These are phyloP conservation scores for Pelargonium myrrhifolium DNA, from an alignment of 441 rosid genomes.

Conservation along the genomic window DNA sequence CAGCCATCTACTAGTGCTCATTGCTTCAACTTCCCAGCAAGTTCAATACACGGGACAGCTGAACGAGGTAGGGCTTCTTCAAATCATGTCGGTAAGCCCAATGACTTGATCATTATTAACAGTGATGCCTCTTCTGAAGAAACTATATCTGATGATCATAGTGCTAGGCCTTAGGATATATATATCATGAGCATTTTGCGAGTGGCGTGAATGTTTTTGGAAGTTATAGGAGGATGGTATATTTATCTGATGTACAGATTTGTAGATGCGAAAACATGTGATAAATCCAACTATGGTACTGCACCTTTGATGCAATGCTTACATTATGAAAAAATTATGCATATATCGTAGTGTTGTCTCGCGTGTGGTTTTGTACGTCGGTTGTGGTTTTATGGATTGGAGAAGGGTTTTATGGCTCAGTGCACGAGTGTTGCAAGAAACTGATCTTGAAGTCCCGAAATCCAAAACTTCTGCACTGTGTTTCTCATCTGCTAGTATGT, in stretches of 20 bases:
- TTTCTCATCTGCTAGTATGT: too few relatives aligned
- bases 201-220: not conserved
- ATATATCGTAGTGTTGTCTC: not conserved
- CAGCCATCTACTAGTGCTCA: conserved; percentile 16
- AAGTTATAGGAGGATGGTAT: not conserved
- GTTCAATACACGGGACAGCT: conserved; percentile 15
- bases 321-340: not conserved
- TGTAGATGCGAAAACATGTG: conserved; percentile 1
- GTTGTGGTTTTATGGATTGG: too few relatives aligned
- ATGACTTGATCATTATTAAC: conserved; percentile 28
- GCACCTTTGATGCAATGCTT: not conserved
- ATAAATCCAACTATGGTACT: not conserved
- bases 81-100: conserved; percentile 13
- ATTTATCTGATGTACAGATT: conserved; percentile 4
- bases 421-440: too few relatives aligned
- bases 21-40: conserved; percentile 3
- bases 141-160: conserved; percentile 40
- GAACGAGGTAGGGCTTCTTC: conserved; percentile 10
- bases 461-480: too few relatives aligned
- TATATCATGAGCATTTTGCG: not conserved
- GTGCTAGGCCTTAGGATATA: conserved; percentile 15
- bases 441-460: too few relatives aligned
- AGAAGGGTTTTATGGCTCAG: too few relatives aligned
- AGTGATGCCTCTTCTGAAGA: conserved; percentile 49
- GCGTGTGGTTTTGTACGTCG: not conserved